Base-by-base conservation (phyloP, 1,139 yeast species). In the Hyphopichia khmerensis region DNA sequence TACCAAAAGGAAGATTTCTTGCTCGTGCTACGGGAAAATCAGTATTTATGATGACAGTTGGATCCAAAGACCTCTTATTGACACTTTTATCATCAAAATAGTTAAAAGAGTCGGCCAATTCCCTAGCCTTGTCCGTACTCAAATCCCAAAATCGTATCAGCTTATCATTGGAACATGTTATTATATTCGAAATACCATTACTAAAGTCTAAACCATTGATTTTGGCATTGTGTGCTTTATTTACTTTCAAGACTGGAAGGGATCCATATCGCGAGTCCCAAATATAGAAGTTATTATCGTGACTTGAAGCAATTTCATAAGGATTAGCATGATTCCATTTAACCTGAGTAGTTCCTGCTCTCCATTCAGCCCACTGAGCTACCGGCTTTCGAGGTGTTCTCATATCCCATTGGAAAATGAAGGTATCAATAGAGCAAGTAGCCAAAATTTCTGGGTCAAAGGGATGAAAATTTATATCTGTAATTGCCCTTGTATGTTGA, bases 381-480 rank as follows among this genome's bases (percentile, higher is more conserved):
- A 80, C 83, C 0, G 98, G 96, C 43, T 75, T 69, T 19, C 77
- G 54, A 0, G 96, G 91, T 10, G 83, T 73, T 46, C 99, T 72
- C 75, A 91, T 72, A 64, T 93, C 99, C 99, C 99, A 93, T 4
- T 87, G 80, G 45, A 84, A 79, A 14, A 90, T 84, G 57, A 81
- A 86, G 0, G 96, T 85, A 57, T 93, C 99, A 17, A 93, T 87
- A 0, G 96, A 85, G 57, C 97, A 90, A 0, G 98, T 93, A 0
- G 97, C 97, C 26, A 93, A 62, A n/a, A 88, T 59, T 56, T 91
- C 96, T 0, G 97, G 96, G 51, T 87, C 83, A 29, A 75, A 76
- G 1, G 95, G 93, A 57, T 88, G 96, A 70, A 91, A 93, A 59
- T 91, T 89, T 46, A 93, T 89, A 65, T 93, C 99, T 3, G 99